Conservation (phyloP, 441 rosid species). For the Adansonia rubrostipa region DNA sequence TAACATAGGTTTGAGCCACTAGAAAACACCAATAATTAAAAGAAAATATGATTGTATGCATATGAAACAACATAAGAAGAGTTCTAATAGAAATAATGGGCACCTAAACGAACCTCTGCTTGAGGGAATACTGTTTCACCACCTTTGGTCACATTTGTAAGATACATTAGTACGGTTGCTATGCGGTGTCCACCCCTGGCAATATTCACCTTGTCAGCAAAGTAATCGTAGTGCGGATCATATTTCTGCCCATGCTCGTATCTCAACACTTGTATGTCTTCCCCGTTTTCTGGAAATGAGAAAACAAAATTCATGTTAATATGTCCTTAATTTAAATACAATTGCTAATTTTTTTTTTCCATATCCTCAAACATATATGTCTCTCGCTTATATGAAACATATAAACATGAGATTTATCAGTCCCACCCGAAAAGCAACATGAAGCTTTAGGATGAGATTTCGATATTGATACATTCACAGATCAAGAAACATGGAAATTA, state of each 20-base stretch:
- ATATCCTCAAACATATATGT: background rate
- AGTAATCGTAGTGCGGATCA: slow-evolving; percentile 89
- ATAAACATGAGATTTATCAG: background rate
- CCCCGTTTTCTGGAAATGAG: slow-evolving; percentile 77
- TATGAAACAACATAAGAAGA: slow-evolving; percentile 4
- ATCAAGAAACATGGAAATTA: background rate
- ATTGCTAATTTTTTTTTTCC: background rate
- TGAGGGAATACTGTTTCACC: slow-evolving; percentile 94
- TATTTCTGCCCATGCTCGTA: slow-evolving; percentile 91
- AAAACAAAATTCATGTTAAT: slow-evolving; percentile 12
- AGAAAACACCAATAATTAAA: background rate
- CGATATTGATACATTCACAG: background rate
- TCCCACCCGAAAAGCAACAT: slow-evolving; percentile 11
- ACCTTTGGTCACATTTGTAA: slow-evolving; percentile 80
- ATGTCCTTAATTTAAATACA: background rate
- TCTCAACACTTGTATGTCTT: slow-evolving; percentile 85
- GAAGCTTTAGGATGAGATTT: background rate
- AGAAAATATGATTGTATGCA: background rate
- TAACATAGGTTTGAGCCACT: background rate
- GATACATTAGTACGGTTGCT: slow-evolving; percentile 92
- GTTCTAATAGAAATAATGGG: background rate
- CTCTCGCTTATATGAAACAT: background rate
- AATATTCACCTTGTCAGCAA: slow-evolving; percentile 83
- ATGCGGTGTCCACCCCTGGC: slow-evolving; percentile 94
- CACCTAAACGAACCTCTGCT: slow-evolving; percentile 68